These are phyloP conservation scores for Arthrobotrys sphaeroides DNA, from an alignment of 2,329 filamentous ascomycete genomes.

Conservation along the genomic window DNA sequence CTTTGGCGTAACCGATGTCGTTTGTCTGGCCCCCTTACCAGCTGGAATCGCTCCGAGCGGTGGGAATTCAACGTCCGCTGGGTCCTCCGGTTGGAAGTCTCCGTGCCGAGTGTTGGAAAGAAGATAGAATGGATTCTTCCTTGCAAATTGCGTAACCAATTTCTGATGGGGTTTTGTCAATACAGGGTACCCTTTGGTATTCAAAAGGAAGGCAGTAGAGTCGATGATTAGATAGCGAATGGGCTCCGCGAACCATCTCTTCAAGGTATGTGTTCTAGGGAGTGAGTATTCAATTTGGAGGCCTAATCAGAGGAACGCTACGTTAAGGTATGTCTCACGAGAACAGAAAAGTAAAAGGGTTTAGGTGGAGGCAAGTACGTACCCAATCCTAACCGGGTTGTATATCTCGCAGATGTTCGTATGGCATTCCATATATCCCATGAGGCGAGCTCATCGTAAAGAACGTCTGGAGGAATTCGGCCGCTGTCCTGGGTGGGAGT, in stretches of 20 bases:
- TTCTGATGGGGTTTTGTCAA: constrained; percentile 71
- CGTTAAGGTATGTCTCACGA: not conserved
- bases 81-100: constrained; percentile 61
- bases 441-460: constrained; percentile 73
- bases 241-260: constrained; percentile 75
- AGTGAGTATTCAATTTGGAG: constrained; percentile 61
- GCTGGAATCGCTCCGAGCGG: constrained; percentile 50
- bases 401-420: constrained; percentile 85
- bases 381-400: constrained; percentile 82
- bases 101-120: constrained; percentile 66
- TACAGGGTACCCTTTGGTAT: constrained; percentile 71
- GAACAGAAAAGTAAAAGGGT: constrained; percentile 62
- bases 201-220: constrained; percentile 68
- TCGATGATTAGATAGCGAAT: constrained; percentile 70
- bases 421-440: constrained; percentile 97
- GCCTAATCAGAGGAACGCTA: constrained; percentile 61
- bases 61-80: constrained; percentile 56
- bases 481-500: constrained; percentile 63
- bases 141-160: constrained; percentile 72
- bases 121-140: constrained; percentile 72
- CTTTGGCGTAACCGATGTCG: constrained; percentile 58
- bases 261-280: constrained; percentile 65
- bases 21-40: constrained; percentile 21
- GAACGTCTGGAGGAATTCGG: constrained; percentile 57
- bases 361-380: constrained; percentile 60